Base-by-base conservation (phyloP, 148 eudicot species). In the Amaranthus cruentus region DNA sequence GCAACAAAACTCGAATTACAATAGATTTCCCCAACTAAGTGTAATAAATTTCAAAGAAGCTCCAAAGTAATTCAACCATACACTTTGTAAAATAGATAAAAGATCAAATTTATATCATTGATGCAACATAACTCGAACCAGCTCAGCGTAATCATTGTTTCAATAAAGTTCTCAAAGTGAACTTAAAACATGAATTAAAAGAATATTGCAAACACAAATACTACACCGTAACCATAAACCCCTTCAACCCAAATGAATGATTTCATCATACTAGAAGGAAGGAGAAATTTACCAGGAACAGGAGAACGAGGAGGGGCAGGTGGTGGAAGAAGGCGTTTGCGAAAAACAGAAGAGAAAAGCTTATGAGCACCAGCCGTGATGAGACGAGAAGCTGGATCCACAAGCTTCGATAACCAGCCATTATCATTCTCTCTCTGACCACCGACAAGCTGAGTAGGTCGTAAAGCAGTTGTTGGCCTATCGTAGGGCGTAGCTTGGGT, bases 341-440 rank as follows among this genome's bases (percentile, higher is more conserved):
- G 89, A 61, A 88, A 84, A 60, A 90, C 79, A 12, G 92, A 86
- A 3, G 89, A 78, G 74, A 90, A 92, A 59, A 96, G 80, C 68
- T 78, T 85, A 55, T 82, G 81, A 42, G 96, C 96, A 4, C 94
- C 85, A 44, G 88, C 81, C 38, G 88, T 77, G 15, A 92, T 79
- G 51, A 96, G 87, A 75, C 83, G 83, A 5, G 96, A 85, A 50
- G 96, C 94, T 7, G 99, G 99, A 68, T 90, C 91, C 18, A 92
- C 91, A 8, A 96, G 73, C 83, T 86, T 90, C 47, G 94, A 80
- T 4, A 96, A 67, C 94, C 94, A 90, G 55, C 94, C 73, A 56
- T 59, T 49, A 9, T 28, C 38, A 28, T n/a, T 46, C 13, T 62
- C 62, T 9, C 38, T 61, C 13, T 43, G 13, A 61, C 21, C 43